Evolutionary conservation across 2,329 filamentous ascomycete species (phyloP).

Genomic region (Ophiostoma ips): DNA sequence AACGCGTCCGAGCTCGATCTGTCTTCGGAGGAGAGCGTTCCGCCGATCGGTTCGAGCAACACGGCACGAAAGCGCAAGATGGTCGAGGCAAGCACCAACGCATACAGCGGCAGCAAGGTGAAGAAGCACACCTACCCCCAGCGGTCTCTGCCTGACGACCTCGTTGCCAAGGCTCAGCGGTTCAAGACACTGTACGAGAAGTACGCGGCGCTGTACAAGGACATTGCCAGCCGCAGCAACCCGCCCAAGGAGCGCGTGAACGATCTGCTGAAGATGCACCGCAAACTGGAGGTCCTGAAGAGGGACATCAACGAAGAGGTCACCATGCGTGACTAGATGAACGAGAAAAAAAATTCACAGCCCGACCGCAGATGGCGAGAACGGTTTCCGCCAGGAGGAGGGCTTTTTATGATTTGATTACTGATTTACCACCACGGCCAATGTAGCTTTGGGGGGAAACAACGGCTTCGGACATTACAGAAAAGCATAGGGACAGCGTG

Average conservation of each 20-base stretch:
- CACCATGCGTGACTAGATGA: constrained; percentile 8
- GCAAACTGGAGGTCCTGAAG: constrained; percentile 42
- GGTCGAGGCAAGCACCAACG: constrained; percentile 4
- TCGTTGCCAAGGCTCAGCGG: constrained; percentile 37
- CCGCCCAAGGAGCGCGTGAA: constrained; percentile 37
- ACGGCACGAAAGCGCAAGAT: constrained; percentile 31
- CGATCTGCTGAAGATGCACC: constrained; percentile 39
- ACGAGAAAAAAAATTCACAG: too few relatives aligned
- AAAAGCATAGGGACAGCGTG: background rate
- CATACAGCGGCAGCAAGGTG: constrained; percentile 6
- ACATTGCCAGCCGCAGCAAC: constrained; percentile 36
- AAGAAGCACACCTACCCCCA: constrained; percentile 8
- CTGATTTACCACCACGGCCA: background rate
- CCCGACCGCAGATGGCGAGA: background rate
- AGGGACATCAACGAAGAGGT: constrained; percentile 38
- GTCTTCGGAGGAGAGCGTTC: constrained; percentile 15
- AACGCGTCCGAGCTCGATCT: constrained; percentile 49
- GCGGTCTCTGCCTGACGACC: constrained; percentile 29
- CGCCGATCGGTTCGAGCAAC: constrained; percentile 16
- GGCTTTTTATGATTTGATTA: background rate
- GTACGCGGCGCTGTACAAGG: constrained; percentile 42
- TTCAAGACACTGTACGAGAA: constrained; percentile 44
- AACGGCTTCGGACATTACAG: background rate
- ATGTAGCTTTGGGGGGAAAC: background rate
- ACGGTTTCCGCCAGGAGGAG: background rate